phyloP scores from a whole-genome alignment of 176 grass and related monocot genomes.

The Triticum monococcum region DNA sequence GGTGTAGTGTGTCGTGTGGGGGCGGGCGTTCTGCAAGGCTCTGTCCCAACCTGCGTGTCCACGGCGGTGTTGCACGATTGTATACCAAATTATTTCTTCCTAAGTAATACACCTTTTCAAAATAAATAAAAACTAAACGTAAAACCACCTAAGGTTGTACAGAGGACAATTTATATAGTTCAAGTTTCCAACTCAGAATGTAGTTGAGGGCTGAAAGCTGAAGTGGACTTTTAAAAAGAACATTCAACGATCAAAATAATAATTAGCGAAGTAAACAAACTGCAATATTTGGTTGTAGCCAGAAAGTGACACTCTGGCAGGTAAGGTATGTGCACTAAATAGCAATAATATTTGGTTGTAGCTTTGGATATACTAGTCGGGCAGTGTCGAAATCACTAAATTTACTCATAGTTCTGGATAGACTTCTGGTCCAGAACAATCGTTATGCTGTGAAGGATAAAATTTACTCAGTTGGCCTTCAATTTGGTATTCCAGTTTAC shows the following conservation, averaged over 20 bases:
- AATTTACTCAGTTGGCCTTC: background rate
- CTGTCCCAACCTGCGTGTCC: too few species aligned
- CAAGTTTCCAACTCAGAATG: background rate
- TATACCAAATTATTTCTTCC: too few species aligned
- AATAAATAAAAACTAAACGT: background rate
- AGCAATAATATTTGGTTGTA: background rate
- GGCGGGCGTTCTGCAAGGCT: too few species aligned
- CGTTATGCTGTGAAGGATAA: background rate
- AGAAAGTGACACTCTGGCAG: background rate
- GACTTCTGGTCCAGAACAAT: conserved; percentile 6
- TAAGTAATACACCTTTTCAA: too few species aligned
- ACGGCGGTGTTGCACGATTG: too few species aligned
- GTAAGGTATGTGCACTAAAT: background rate
- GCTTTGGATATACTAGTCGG: background rate
- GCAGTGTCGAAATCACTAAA: background rate
- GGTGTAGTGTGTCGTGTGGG: too few species aligned
- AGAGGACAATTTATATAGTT: background rate
- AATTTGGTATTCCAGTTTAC: background rate
- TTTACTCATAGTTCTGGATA: background rate
- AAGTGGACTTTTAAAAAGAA: background rate
- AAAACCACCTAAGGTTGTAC: background rate
- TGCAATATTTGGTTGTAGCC: background rate
- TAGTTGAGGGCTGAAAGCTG: background rate
- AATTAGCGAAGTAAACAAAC: background rate
- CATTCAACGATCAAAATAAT: background rate